Conservation (phyloP, 1,139 yeast species). For the Taiozyma sp. region DNA sequence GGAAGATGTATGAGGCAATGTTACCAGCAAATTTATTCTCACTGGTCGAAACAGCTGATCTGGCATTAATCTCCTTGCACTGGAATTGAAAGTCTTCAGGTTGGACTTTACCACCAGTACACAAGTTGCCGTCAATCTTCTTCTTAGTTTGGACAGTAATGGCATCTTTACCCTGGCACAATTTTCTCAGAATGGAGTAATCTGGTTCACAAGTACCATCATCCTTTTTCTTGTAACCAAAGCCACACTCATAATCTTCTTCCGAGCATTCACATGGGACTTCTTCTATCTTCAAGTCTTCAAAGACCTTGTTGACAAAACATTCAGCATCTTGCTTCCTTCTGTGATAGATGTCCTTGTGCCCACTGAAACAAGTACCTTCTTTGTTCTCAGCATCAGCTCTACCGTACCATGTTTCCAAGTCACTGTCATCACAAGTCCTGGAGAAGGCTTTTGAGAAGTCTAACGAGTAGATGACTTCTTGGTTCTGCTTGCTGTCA, state of each 20-base stretch:
- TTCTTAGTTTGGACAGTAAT: conserved; percentile 22
- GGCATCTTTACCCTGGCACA: conserved; percentile 29
- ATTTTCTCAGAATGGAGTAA: conserved; percentile 22
- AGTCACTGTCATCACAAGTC: conserved; percentile 51
- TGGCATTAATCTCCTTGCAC: conserved; percentile 21
- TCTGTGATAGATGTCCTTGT: conserved; percentile 58
- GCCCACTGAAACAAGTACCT: conserved; percentile 73
- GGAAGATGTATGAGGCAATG: conserved; percentile 53
- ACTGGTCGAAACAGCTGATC: conserved; percentile 16
- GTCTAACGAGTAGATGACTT: conserved; percentile 43
- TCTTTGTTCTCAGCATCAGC: conserved; percentile 35
- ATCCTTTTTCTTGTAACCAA: conserved; percentile 44
- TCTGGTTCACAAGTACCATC: conserved; percentile 54
- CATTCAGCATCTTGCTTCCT: conserved; percentile 70
- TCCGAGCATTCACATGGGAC: conserved; percentile 64
- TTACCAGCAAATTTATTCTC: conserved; percentile 36
- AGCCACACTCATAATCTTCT: conserved; percentile 70
- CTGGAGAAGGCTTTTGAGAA: conserved; percentile 55
- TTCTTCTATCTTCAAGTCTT: conserved; percentile 52
- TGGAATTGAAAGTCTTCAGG: conserved; percentile 22
- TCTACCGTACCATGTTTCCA: conserved; percentile 68
- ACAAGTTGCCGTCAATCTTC: conserved; percentile 47
- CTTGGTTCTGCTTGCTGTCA: conserved; percentile 3
- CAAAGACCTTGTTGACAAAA: conserved; percentile 55
- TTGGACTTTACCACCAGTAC: conserved; percentile 24